Evolutionary conservation across 441 rosid species (phyloP).

Genomic region (Populus trichocarpa): DNA sequence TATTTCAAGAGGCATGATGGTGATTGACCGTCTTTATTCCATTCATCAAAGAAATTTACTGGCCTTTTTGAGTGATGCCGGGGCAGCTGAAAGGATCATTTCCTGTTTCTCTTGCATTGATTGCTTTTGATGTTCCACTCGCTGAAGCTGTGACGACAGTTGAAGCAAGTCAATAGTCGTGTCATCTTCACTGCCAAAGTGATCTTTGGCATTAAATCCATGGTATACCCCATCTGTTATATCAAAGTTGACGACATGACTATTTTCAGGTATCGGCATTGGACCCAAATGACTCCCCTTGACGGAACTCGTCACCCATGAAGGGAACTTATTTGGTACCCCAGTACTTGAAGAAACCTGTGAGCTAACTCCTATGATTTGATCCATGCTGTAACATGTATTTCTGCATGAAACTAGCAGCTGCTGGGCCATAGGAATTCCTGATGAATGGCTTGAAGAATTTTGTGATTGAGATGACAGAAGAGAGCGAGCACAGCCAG

Average conservation of each 20-base stretch:
- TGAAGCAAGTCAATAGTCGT: conserved; percentile 54
- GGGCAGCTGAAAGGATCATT: conserved; percentile 33
- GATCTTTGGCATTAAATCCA: conserved; percentile 26
- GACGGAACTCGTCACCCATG: conserved; percentile 27
- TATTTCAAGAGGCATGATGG: background rate
- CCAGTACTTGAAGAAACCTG: conserved; percentile 20
- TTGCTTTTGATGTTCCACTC: conserved; percentile 50
- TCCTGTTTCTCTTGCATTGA: conserved; percentile 40
- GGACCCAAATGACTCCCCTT: conserved; percentile 31
- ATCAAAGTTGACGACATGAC: conserved; percentile 27
- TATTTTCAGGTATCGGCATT: conserved; percentile 25
- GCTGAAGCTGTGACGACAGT: conserved; percentile 51
- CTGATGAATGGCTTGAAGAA: conserved; percentile 36
- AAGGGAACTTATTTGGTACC: conserved; percentile 29
- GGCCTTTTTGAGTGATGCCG: too few relatives aligned
- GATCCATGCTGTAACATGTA: conserved; percentile 19
- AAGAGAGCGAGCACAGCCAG: conserved; percentile 73
- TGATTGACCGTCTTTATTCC: background rate
- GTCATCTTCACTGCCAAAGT: conserved; percentile 24
- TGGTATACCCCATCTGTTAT: conserved; percentile 26
- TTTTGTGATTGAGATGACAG: conserved; percentile 60
- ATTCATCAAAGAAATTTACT: too few relatives aligned
- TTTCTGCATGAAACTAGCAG: conserved; percentile 15
- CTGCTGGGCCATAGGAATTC: conserved; percentile 33
- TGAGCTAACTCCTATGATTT: conserved; percentile 24